Conservation (phyloP, 2,329 filamentous ascomycete species). For the Colletotrichum cereale region DNA sequence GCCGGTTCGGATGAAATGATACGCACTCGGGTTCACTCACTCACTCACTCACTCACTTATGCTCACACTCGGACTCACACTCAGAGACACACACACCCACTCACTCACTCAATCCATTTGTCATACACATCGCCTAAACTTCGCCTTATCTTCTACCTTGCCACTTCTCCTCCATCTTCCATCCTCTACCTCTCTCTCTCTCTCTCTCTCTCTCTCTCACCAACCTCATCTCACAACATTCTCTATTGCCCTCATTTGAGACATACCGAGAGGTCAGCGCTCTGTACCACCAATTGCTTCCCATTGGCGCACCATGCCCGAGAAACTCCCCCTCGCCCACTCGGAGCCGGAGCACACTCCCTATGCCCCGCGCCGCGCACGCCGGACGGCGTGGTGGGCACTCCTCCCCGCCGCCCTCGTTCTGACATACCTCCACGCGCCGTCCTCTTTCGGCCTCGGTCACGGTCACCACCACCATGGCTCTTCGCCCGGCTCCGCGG, state of each 20-base stretch:
- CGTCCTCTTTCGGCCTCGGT: slow-evolving; percentile 18
- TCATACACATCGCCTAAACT: slow-evolving; percentile 22
- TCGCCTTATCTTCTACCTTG: slow-evolving; percentile 11
- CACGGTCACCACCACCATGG: neutral
- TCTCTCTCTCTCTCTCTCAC: neutral
- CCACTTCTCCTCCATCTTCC: neutral
- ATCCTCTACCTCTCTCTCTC: neutral
- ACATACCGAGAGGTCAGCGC: neutral
- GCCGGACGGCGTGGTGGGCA: slow-evolving; percentile 35
- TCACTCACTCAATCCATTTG: slow-evolving; percentile 25
- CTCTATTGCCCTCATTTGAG: neutral
- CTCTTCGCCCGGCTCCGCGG: neutral
- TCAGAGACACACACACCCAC: neutral
- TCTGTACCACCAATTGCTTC: neutral
- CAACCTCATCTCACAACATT: neutral
- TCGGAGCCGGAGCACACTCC: slow-evolving; percentile 11
- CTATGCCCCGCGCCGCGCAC: slow-evolving; percentile 11
- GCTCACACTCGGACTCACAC: too few relatives aligned
- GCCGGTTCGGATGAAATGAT: slow-evolving; percentile 3
- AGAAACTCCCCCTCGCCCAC: slow-evolving; percentile 34
- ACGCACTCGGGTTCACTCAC: neutral
- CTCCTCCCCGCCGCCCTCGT: slow-evolving; percentile 36
- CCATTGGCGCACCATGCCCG: slow-evolving; percentile 21
- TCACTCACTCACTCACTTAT: neutral
- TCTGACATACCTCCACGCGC: slow-evolving; percentile 31